These are phyloP conservation scores for Hyphodiscus hymeniophilus DNA, from an alignment of 495 filamentous ascomycete species.

Conservation along the genomic window DNA sequence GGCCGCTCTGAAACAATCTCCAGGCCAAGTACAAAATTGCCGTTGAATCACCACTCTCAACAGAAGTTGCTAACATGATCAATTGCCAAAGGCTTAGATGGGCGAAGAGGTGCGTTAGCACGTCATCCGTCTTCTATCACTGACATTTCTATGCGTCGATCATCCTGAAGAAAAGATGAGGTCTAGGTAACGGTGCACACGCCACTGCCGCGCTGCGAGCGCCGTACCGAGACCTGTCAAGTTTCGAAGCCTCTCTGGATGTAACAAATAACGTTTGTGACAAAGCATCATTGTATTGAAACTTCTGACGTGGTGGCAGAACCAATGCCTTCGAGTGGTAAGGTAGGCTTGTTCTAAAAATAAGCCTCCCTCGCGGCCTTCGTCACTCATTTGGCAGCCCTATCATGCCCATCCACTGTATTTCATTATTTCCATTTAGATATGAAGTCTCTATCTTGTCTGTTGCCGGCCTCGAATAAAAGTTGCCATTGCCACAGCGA, in stretches of 20 bases:
- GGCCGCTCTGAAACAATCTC: too few species aligned
- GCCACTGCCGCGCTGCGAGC: not conserved
- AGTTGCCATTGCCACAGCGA: not conserved
- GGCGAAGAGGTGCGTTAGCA: too few species aligned
- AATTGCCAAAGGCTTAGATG: too few species aligned
- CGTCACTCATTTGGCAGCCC: slow-evolving; percentile 5
- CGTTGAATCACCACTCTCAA: too few species aligned
- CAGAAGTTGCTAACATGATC: too few species aligned
- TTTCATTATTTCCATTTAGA: too few species aligned
- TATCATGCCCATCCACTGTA: not conserved
- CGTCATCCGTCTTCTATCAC: too few species aligned
- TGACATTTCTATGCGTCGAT: too few species aligned
- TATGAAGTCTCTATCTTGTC: too few species aligned
- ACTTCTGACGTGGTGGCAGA: not conserved
- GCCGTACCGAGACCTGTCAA: not conserved
- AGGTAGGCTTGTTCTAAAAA: not conserved
- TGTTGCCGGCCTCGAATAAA: not conserved
- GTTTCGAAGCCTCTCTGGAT: not conserved
- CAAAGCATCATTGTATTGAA: not conserved
- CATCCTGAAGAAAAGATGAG: too few species aligned
- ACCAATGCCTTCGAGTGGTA: not conserved
- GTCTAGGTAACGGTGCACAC: not conserved
- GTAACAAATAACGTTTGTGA: slow-evolving; percentile 3
- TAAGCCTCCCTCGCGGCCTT: not conserved
- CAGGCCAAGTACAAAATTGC: too few species aligned